phyloP scores from a whole-genome alignment of 345 rosid species.

The Syzygium oleosum region DNA sequence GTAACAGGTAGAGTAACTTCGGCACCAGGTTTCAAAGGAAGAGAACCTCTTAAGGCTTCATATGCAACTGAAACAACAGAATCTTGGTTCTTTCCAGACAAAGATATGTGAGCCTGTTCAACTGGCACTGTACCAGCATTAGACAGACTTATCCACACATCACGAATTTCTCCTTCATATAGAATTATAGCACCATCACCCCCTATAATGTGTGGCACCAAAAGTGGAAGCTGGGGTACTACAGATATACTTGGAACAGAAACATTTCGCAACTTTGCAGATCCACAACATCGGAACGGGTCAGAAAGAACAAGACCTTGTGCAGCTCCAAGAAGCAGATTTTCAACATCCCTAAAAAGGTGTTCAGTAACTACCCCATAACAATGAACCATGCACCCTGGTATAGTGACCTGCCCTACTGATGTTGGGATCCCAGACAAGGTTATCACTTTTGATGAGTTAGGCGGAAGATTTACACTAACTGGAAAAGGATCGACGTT shows the following conservation, averaged over 20 bases:
- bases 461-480: constrained; percentile 79
- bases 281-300: constrained; percentile 94
- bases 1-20: constrained; percentile 78
- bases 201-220: constrained; percentile 77
- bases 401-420: constrained; percentile 69
- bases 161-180: constrained; percentile 95
- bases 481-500: constrained; percentile 94
- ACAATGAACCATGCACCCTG: constrained; percentile 90
- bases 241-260: constrained; percentile 80
- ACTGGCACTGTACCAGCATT: constrained; percentile 95
- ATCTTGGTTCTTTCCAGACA: constrained; percentile 95
- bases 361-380: constrained; percentile 97
- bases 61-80: constrained; percentile 68
- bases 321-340: constrained; percentile 94
- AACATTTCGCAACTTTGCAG: constrained; percentile 68
- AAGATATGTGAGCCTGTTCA: constrained; percentile 84
- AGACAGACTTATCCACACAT: constrained; percentile 73
- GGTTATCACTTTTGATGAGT: constrained; percentile 92
- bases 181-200: constrained; percentile 89
- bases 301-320: constrained; percentile 99
- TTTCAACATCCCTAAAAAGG: constrained; percentile 85
- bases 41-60: constrained; percentile 65
- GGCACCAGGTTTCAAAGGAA: constrained; percentile 94
- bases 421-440: constrained; percentile 93
- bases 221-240: constrained; percentile 66